Conservation (phyloP, 2,329 filamentous ascomycete genomes). For the Aspergillus aculeatus region DNA sequence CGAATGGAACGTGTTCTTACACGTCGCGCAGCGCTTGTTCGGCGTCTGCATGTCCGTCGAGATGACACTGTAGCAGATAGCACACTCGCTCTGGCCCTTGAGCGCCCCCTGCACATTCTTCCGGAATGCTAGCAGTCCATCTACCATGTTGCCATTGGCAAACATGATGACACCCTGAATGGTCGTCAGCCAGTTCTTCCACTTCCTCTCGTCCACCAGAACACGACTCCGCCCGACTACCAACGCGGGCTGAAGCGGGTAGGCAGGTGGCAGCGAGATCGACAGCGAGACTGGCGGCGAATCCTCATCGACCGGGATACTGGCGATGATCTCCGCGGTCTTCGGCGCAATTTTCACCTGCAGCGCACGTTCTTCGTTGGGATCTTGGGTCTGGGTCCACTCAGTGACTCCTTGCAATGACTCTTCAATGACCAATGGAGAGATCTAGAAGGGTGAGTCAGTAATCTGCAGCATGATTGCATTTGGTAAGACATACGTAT, state of each 20-base stretch:
- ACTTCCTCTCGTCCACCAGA: conserved; percentile 85
- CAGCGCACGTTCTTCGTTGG: conserved; percentile 54
- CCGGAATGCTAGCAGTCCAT: conserved; percentile 81
- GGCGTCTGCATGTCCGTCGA: conserved; percentile 84
- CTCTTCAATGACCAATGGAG: conserved; percentile 42
- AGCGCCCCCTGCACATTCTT: conserved; percentile 83
- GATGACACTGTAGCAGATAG: conserved; percentile 95
- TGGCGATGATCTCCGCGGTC: conserved; percentile 74
- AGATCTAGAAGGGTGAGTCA: conserved; percentile 33
- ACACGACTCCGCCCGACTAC: conserved; percentile 79
- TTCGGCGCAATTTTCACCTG: conserved; percentile 69
- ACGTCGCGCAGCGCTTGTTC: conserved; percentile 86
- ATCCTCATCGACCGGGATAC: conserved; percentile 85
- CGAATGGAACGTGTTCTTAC: conserved; percentile 90
- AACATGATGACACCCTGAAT: conserved; percentile 93
- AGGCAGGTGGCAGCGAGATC: conserved; percentile 76
- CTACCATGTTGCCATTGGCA: conserved; percentile 81
- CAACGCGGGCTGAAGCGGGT: conserved; percentile 75
- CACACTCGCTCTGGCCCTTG: conserved; percentile 91
- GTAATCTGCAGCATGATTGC: neutral
- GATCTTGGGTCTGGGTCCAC: conserved; percentile 45
- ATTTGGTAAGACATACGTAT: conserved; percentile 65
- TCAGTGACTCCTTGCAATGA: conserved; percentile 41
- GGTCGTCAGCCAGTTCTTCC: conserved; percentile 85
- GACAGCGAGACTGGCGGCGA: conserved; percentile 76